phyloP scores from a whole-genome alignment of 2,329 filamentous ascomycete species.

The Pestalotiopsis sp. region DNA sequence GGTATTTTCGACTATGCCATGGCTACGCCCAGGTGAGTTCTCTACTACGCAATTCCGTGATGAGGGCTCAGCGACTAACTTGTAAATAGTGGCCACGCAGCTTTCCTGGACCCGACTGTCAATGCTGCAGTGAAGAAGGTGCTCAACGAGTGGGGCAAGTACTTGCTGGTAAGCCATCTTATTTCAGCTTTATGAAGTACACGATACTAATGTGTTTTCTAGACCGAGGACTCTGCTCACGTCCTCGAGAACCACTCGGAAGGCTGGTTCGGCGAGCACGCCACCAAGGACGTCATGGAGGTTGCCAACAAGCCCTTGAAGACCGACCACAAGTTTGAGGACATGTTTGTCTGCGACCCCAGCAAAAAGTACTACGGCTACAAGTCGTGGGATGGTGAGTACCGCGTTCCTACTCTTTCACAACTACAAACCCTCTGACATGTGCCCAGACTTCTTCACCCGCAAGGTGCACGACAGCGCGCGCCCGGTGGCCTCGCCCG shows the following conservation, averaged over 20 bases:
- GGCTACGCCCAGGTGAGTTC: slow-evolving; percentile 50
- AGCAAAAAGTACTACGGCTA: slow-evolving; percentile 55
- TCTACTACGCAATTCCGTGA: neutral
- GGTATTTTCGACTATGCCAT: slow-evolving; percentile 60
- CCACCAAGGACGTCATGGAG: slow-evolving; percentile 48
- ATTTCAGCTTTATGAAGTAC: too few species aligned
- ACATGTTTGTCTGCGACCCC: slow-evolving; percentile 64
- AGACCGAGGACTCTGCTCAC: slow-evolving; percentile 54
- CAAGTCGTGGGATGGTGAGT: slow-evolving; percentile 58
- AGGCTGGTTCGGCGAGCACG: slow-evolving; percentile 60
- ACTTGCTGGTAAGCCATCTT: slow-evolving; percentile 41
- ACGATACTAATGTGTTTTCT: neutral
- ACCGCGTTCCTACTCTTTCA: neutral
- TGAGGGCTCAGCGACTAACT: neutral
- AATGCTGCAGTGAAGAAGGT: slow-evolving; percentile 56
- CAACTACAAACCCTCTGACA: neutral
- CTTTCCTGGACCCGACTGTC: slow-evolving; percentile 57
- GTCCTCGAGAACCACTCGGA: slow-evolving; percentile 45
- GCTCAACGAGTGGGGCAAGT: slow-evolving; percentile 60
- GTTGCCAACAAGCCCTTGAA: slow-evolving; percentile 50
- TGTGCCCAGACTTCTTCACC: slow-evolving; percentile 54
- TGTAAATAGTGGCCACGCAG: slow-evolving; percentile 47
- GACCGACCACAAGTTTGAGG: slow-evolving; percentile 52
- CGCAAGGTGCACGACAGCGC: slow-evolving; percentile 47
- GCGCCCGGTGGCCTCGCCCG: slow-evolving; percentile 49